Base-by-base conservation (phyloP, 2,329 filamentous ascomycete species). In the Pseudocercospora crystallina region DNA sequence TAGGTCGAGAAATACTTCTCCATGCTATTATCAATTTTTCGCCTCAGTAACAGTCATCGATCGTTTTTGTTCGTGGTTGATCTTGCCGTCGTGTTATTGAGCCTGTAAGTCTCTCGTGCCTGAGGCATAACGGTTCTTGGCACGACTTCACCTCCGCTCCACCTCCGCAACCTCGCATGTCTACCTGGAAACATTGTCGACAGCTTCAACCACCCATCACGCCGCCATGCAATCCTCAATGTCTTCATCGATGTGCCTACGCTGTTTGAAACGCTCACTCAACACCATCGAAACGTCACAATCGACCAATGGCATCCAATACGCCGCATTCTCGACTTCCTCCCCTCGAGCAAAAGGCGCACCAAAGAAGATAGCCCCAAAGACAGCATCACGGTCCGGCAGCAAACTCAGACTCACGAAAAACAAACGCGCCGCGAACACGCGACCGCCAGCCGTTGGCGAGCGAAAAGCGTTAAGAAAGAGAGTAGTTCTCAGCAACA, bases 401-500 rank as follows among this genome's bases (percentile, higher is more conserved):
- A 56, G 48, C n/a, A 61, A 61, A n/a, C 54, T 68, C 9, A 53
- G 59, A 11, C 50, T 68, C 14, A 48, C 51, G 32, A 67, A 67
- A 51, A 67, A 66, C 42, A 63, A 48, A 38, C 65, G 66, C 29
- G 47, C 51, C 12, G 30, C 55, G 3, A 61, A 47, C 9, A 55
- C 57, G 7, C 56, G 61, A 32, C 66, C 66, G 5, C 65, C 65
- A 4, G 65, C 59, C 10, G 78, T 83, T 2, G 92, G 91, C 59
- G 91, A 96, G 77, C 84, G 91, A 60, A 95, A 90, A 73, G 88
- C 89, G 26, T 78, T 89, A 67, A 85, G 90, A 59, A 96, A 95
- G 76, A 84, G 89, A 61, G 89, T 99, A 64, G 84, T 95, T 53
- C 83, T 99, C 54, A 92, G 87, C 77, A 99, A 97, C 74, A 87